Percentiles rank a stretch among this genome's conserved stretches.
These are phyloP conservation scores for Arthrobotrys musiformis DNA, from an alignment of 2,329 filamentous ascomycete genomes.

Conservation along the genomic window DNA sequence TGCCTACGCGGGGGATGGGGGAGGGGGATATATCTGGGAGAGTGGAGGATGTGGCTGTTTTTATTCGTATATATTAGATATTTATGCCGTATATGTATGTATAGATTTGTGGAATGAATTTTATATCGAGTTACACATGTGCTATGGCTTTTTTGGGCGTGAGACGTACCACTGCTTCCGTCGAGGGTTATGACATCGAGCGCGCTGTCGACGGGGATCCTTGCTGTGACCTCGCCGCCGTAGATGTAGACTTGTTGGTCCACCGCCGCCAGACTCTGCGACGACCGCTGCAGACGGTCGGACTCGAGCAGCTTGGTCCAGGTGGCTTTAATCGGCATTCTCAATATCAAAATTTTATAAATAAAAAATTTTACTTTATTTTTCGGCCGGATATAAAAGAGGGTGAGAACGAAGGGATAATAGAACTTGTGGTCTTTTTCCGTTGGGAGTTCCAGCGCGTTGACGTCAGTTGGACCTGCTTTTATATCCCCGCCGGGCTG, in stretches of 20 bases:
- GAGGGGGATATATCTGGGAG: constrained; percentile 62
- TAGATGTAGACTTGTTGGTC: constrained; percentile 43
- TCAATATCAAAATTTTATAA: too few relatives aligned
- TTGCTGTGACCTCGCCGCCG: constrained; percentile 29
- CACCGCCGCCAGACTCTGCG: constrained; percentile 41
- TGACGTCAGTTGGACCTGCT: too few relatives aligned
- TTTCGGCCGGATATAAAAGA: neutral
- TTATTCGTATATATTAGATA: neutral
- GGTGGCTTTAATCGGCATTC: neutral
- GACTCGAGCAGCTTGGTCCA: constrained; percentile 3
- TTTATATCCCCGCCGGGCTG: too few relatives aligned
- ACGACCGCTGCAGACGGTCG: constrained; percentile 28
- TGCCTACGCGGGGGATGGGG: constrained; percentile 76
- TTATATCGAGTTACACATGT: too few relatives aligned
- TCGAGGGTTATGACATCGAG: neutral
- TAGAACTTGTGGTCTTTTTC: too few relatives aligned
- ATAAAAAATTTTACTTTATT: too few relatives aligned
- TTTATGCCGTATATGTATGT: neutral
- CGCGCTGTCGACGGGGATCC: constrained; percentile 14
- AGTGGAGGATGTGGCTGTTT: neutral
- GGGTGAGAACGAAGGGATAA: too few relatives aligned
- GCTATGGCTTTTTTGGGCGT: too few relatives aligned
- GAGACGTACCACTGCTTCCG: neutral
- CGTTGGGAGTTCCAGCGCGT: too few relatives aligned
- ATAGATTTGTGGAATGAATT: too few relatives aligned